These are phyloP conservation scores for Aspergillus melleus DNA, from an alignment of 2,329 filamentous ascomycete genomes.

Conservation along the genomic window DNA sequence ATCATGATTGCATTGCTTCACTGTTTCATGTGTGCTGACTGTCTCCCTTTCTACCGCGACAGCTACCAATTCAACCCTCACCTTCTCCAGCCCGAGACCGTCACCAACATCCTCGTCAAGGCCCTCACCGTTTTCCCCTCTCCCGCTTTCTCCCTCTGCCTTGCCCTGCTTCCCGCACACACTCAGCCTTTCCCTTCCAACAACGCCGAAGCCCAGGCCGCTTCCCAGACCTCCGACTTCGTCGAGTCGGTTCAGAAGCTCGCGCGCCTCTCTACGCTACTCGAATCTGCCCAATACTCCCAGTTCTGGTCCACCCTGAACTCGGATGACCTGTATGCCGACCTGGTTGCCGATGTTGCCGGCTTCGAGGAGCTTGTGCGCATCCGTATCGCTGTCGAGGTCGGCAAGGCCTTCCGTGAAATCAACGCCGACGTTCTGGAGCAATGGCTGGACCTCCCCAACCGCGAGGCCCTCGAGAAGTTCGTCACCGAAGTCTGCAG, in stretches of 20 bases:
- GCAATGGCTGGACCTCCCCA: constrained; percentile 70
- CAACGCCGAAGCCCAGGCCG: constrained; percentile 42
- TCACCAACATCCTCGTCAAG: constrained; percentile 99
- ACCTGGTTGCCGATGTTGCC: constrained; percentile 88
- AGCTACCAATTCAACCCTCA: constrained; percentile 99
- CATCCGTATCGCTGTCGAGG: constrained; percentile 81
- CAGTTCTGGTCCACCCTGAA: constrained; percentile 92
- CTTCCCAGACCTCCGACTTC: constrained; percentile 52
- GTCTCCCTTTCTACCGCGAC: constrained; percentile 9
- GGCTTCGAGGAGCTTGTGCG: constrained; percentile 95
- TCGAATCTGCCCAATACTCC: constrained; percentile 86
- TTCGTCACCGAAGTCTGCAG: constrained; percentile 83
- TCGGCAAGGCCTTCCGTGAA: constrained; percentile 78
- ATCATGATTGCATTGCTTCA: neutral
- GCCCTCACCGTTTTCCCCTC: constrained; percentile 95
- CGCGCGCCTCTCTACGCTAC: constrained; percentile 76
- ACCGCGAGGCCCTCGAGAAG: constrained; percentile 67
- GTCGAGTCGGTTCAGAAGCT: constrained; percentile 91
- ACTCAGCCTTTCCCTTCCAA: constrained; percentile 64
- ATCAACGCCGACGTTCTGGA: constrained; percentile 67
- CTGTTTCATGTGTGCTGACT: neutral
- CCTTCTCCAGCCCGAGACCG: constrained; percentile 92
- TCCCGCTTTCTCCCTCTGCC: constrained; percentile 88
- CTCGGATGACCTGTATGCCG: constrained; percentile 91
- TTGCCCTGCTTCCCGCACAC: constrained; percentile 89